phyloP scores from a whole-genome alignment of 1,284 basidiomycete species.

The Sporisorium reilianum region DNA sequence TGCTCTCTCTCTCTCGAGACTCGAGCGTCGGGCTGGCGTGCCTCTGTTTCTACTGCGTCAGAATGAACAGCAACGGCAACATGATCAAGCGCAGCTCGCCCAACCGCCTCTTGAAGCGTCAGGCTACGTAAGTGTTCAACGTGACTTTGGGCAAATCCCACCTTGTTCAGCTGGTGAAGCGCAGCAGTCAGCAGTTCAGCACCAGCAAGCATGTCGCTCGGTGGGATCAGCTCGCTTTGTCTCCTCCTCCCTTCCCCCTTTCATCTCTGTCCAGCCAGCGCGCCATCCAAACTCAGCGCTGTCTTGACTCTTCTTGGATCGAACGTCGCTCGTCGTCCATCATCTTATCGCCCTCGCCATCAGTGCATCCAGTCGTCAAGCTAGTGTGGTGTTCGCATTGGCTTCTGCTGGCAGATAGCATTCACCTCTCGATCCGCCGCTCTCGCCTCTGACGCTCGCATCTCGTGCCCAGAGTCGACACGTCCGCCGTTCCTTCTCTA shows the following conservation, averaged over 20 bases:
- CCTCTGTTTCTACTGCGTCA: no score
- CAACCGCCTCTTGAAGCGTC: slow-evolving; percentile 17
- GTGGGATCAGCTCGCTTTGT: background rate
- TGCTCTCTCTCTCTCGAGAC: background rate
- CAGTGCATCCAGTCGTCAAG: background rate
- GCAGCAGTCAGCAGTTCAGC: background rate
- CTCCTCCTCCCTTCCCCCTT: background rate
- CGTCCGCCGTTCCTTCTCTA: no score
- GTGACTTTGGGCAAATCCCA: background rate
- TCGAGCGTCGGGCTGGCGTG: no score
- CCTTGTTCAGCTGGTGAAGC: background rate
- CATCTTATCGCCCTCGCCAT: slow-evolving; percentile 1
- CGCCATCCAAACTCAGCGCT: background rate
- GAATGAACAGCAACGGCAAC: background rate
- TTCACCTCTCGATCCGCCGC: background rate
- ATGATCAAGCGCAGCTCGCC: slow-evolving; percentile 6
- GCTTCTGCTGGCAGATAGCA: background rate
- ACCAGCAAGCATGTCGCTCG: background rate
- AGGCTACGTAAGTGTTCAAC: slow-evolving; percentile 16
- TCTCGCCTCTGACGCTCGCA: background rate
- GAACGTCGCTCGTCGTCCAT: background rate
- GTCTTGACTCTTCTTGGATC: background rate
- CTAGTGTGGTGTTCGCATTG: no score
- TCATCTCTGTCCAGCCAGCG: slow-evolving; percentile 1
- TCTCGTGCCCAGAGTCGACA: background rate